These are phyloP conservation scores for Linnemannia exigua DNA, from an alignment of 192 early-diverging fungal species.

Conservation along the genomic window DNA sequence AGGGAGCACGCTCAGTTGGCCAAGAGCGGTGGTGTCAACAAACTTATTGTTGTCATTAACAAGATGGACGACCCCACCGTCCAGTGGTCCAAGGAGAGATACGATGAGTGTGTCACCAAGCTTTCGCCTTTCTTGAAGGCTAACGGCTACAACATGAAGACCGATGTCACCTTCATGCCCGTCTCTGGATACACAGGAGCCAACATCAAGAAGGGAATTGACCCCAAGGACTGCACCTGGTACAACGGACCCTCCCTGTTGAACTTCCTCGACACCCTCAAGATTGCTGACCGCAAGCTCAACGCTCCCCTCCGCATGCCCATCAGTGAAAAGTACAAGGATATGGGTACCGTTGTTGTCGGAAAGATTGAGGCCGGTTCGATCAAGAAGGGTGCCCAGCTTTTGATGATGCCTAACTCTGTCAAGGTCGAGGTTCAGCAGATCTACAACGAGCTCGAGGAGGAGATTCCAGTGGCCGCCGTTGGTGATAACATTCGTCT, in stretches of 20 bases:
- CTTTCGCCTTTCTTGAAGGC: constrained; percentile 92
- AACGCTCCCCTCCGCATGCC: constrained; percentile 94
- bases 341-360: constrained; percentile 96
- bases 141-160: constrained; percentile 88
- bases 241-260: constrained; percentile 92
- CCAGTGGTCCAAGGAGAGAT: constrained; percentile 90
- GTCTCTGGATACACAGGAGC: constrained; percentile 98
- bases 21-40: constrained; percentile 97
- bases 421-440: constrained; percentile 81
- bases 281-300: constrained; percentile 88
- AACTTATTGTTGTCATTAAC: constrained; percentile 95
- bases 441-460: constrained; percentile 88
- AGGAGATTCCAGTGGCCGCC: constrained; percentile 78
- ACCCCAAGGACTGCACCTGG: constrained; percentile 74
- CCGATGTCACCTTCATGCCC: constrained; percentile 90
- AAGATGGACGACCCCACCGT: constrained; percentile 99
- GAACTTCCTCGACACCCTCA: constrained; percentile 86
- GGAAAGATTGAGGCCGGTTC: constrained; percentile 98
- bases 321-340: constrained; percentile 96
- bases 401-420: constrained; percentile 96
- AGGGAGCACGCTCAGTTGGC: constrained; percentile 97
- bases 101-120: constrained; percentile 91
- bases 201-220: constrained; percentile 92
- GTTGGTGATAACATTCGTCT: constrained; percentile 97
- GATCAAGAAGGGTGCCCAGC: constrained; percentile 87